Evolutionary conservation across 2,329 filamentous ascomycete genomes (phyloP).

Genomic region (Aspergillus uvarum): DNA sequence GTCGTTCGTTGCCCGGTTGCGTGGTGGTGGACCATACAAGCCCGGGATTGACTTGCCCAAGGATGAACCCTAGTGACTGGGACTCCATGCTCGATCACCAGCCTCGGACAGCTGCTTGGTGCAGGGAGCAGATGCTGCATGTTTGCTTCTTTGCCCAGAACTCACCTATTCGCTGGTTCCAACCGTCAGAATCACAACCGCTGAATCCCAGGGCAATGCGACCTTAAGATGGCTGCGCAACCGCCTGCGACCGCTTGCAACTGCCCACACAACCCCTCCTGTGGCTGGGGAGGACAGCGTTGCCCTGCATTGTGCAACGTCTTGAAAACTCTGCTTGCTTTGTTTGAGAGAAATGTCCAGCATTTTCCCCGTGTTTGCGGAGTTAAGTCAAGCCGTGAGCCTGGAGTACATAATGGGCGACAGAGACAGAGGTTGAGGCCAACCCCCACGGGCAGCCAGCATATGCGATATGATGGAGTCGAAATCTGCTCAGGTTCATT

Average conservation of each 20-base stretch:
- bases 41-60: neutral
- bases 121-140: neutral
- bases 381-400: conserved; percentile 3
- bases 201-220: neutral
- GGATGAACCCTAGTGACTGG: neutral
- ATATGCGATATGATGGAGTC: neutral
- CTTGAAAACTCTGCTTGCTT: neutral
- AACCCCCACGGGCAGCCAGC: no score
- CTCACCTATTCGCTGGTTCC: neutral
- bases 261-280: neutral
- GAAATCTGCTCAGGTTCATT: neutral
- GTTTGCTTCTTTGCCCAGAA: neutral
- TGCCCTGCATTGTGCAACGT: neutral
- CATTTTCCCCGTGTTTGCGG: neutral
- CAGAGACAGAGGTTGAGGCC: neutral
- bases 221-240: neutral
- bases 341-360: neutral
- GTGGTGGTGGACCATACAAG: neutral
- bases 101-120: neutral
- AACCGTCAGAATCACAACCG: neutral
- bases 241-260: neutral
- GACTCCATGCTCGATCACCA: neutral
- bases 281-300: neutral
- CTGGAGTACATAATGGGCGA: neutral
- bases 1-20: neutral